These are phyloP conservation scores for Leccinum huronense DNA, from an alignment of 1,284 basidiomycete species.

Conservation along the genomic window DNA sequence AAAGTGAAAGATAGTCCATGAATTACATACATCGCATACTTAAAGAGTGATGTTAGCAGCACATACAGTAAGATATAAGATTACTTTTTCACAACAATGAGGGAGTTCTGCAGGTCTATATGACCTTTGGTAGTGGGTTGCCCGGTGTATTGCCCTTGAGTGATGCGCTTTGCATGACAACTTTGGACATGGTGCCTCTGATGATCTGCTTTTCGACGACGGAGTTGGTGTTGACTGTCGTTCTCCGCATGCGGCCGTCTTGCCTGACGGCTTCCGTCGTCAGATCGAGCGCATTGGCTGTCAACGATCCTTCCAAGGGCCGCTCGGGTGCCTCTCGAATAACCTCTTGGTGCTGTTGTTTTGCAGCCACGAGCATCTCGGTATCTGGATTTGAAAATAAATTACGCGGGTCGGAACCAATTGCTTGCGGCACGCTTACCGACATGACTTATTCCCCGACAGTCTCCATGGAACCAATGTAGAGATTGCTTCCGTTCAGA, in stretches of 20 bases:
- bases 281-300: conserved; percentile 36
- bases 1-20: conserved; percentile 4
- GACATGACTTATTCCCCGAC: conserved; percentile 55
- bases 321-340: conserved; percentile 29
- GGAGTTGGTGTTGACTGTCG: conserved; percentile 38
- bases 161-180: conserved; percentile 37
- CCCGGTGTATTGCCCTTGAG: conserved; percentile 14
- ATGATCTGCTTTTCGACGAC: conserved; percentile 54
- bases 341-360: conserved; percentile 21
- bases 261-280: conserved; percentile 39
- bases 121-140: conserved; percentile 14
- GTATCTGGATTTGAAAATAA: conserved; percentile 21
- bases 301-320: conserved; percentile 24
- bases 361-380: conserved; percentile 22
- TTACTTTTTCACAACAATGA: conserved; percentile 15
- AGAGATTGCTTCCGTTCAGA: conserved; percentile 54
- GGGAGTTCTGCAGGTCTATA: conserved; percentile 8
- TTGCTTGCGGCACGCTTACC: conserved; percentile 36
- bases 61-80: conserved; percentile 13
- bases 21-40: conserved; percentile 18
- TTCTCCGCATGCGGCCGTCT: conserved; percentile 43
- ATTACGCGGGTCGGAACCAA: conserved; percentile 1
- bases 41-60: conserved; percentile 16
- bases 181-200: conserved; percentile 56
- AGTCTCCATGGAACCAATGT: conserved; percentile 65